Evolutionary conservation across 1,284 basidiomycete genomes (phyloP), one percentile per base, ranked within the genome.

Genomic region (Hortiboletus rubellus): DNA sequence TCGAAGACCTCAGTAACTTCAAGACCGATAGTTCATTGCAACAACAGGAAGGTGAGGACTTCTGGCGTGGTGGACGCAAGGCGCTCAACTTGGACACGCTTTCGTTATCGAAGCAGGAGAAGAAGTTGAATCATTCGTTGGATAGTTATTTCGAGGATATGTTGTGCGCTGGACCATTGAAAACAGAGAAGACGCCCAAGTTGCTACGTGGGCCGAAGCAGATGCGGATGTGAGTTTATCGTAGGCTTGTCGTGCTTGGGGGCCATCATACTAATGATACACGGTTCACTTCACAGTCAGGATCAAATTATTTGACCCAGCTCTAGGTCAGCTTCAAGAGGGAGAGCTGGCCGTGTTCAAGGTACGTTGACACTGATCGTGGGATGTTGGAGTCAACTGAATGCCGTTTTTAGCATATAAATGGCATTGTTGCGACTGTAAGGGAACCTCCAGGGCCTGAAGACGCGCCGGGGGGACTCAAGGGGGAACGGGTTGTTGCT

Each of bases 11-110:
- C 50, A 96, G 92, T 74, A 98, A 94, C 77, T 98, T 99, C 84
- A 96, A 96, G 74, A 89, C 91, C 7, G 94, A 98, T 69, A 91
- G 88, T 42, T 87, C 84, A 5, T 85, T 95, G 50, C 89, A 94
- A 66, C 89, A 94, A 62, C 98, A 95, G 95, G 96, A 99, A 69
- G 96, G 97, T 50, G 94, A 97, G 72, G 94, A 98, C 69, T 98
- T 96, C 76, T 82, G 89, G 34, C 73, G 82, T 38, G 89, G 66
- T 33, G 65, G 87, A 76, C 84, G 84, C 63, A 94, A 92, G 76
- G 70, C 78, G 7, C 79, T 94, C 63, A 86, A 86, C 64, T 78
- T 92, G 69, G 89, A 89, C 63, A 86, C 95, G 72, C 87, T 99
- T 47, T 94, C 96, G 54, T 82, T 97, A 17, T 93, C 92, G 42